phyloP scores from a whole-genome alignment of 148 eudicot genomes.

The Euryodendron excelsum region DNA sequence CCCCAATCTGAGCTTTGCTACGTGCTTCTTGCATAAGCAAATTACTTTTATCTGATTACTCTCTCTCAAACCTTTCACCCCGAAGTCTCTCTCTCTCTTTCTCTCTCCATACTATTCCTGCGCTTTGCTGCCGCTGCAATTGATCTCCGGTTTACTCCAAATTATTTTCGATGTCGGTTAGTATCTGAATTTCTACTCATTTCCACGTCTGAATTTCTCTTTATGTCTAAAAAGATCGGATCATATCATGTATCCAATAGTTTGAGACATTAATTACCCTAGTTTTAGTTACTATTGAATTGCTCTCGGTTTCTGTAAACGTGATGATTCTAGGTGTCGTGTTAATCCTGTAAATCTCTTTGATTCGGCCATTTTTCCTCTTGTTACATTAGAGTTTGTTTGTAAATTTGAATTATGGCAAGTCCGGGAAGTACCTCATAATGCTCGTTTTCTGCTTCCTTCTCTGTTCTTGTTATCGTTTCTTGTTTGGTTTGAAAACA shows the following conservation, averaged over 20 bases:
- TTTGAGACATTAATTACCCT: neutral
- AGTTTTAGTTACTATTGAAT: neutral
- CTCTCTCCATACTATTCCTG: neutral
- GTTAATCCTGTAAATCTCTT: neutral
- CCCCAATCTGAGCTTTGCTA: no score
- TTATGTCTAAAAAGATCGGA: neutral
- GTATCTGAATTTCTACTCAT: neutral
- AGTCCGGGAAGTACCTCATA: neutral
- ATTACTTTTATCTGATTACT: no score
- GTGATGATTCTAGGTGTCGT: neutral
- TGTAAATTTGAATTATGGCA: neutral
- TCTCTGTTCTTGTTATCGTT: neutral
- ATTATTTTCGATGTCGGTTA: conserved; percentile 14
- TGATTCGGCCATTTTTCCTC: neutral
- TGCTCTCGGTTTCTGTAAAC: neutral
- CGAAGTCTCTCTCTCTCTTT: neutral
- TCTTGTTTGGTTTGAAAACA: neutral
- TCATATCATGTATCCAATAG: neutral
- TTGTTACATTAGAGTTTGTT: neutral
- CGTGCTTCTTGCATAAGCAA: no score
- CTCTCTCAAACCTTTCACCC: neutral
- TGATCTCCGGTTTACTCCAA: neutral
- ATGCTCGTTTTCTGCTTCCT: no score
- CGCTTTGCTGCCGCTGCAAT: neutral
- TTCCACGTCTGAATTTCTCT: neutral